phyloP scores from a whole-genome alignment of 2,329 filamentous ascomycete species.

The Trichophyton verrucosum region DNA sequence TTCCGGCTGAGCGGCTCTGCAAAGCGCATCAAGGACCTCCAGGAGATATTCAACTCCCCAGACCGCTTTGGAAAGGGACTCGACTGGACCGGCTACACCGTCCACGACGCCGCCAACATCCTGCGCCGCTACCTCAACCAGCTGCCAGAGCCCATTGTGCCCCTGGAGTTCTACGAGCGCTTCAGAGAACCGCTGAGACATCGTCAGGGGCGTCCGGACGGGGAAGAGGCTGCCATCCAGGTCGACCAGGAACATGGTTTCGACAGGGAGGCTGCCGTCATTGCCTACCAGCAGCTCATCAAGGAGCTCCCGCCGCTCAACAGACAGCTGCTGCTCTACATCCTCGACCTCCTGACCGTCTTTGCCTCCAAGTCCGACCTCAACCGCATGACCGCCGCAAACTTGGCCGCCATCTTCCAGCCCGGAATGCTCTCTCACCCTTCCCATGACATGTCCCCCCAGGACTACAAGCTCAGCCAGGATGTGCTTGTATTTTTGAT shows the following conservation, averaged over 20 bases:
- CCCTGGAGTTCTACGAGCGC: constrained; percentile 78
- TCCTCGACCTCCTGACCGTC: constrained; percentile 86
- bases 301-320: constrained; percentile 87
- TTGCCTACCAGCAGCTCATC: constrained; percentile 76
- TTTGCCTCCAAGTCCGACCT: constrained; percentile 94
- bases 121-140: constrained; percentile 91
- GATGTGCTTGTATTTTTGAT: constrained; percentile 96
- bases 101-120: constrained; percentile 96
- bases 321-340: constrained; percentile 85
- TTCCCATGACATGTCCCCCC: constrained; percentile 84
- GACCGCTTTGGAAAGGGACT: constrained; percentile 93
- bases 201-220: constrained; percentile 57
- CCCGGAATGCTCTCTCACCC: constrained; percentile 93
- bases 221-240: constrained; percentile 50
- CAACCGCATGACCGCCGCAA: constrained; percentile 93
- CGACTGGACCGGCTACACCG: constrained; percentile 94
- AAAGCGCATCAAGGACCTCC: constrained; percentile 95
- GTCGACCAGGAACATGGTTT: constrained; percentile 62
- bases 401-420: constrained; percentile 93
- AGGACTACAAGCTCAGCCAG: constrained; percentile 89
- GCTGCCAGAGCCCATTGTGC: constrained; percentile 90
- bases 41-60: constrained; percentile 82
- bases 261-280: constrained; percentile 62
- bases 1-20: constrained; percentile 93
- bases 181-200: constrained; percentile 72